Base-by-base conservation (phyloP, 176 grass and related monocot genomes). In the Oryza officinalis region DNA sequence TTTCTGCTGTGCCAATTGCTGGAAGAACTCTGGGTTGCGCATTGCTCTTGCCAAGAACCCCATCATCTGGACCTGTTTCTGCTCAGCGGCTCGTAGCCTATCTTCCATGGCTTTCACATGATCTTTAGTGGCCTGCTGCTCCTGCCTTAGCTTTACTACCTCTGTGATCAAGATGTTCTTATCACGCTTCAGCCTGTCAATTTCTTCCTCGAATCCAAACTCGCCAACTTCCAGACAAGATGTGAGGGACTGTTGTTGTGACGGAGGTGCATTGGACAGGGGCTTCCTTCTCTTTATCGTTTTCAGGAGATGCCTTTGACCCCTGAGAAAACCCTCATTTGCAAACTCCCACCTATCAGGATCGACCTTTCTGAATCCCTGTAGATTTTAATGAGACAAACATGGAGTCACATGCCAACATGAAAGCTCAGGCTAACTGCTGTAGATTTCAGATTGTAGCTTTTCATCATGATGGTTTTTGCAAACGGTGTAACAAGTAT, bases 301-400 rank as follows among this genome's bases (percentile, higher is more conserved):
- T 83, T 93, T 97, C 30, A 97, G 83, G 26, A 94, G 90, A 83
- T 93, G 88, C 74, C 84, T 94, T 78, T 94, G 95, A 63, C 86
- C 87, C 76, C 87, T 88, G 40, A 94, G 88, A 79, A 97, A 97
- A 80, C 90, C 88, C 81, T 97, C 92, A 75, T 91, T 94, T 75
- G 95, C 92, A 87, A 97, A 97, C 83, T 97, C 95, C 95, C 95
- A 97, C 84, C 83, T 93, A 50, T 97, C 92, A 81, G 95, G 92
- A 78, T 94, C 92, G 25, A 97, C 83, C 77, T 97, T 97, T 82
- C 90, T 92, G 70, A 97, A 97, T 10, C 95, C 95, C 95, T 97
- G 90, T 59, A 88, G 61, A 74, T 75, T 72, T 67, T 26, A 83
- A 72, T 11, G 10, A 67, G 66, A 81, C 40, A 81, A 72, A 44